Conservation (phyloP, 1,284 basidiomycete genomes). For the Vanrija humicola region DNA sequence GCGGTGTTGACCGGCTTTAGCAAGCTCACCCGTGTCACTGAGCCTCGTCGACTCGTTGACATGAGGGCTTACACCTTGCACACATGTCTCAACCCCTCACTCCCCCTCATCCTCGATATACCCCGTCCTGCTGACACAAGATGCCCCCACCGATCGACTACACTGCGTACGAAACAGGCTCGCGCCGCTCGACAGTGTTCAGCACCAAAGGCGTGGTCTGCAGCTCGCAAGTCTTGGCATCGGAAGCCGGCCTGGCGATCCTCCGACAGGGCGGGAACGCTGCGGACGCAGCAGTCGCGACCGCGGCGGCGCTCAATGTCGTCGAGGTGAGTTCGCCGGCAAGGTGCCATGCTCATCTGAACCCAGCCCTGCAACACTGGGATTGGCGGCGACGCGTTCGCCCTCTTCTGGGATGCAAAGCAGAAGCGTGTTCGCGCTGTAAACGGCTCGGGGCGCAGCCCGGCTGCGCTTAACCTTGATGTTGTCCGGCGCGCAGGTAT, state of each 20-base stretch:
- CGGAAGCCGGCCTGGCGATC: constrained; percentile 74
- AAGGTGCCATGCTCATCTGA: background rate
- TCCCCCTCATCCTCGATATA: no score
- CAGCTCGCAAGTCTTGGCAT: constrained; percentile 81
- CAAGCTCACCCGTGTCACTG: no score
- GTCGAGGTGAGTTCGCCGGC: constrained; percentile 58
- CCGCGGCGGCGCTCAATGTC: constrained; percentile 79
- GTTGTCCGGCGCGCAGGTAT: constrained; percentile 68
- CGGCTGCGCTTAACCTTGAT: constrained; percentile 71
- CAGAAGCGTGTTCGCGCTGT: constrained; percentile 64
- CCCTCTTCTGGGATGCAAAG: constrained; percentile 81
- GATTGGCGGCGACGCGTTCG: constrained; percentile 68
- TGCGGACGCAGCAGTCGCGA: constrained; percentile 73
- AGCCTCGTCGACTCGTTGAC: no score
- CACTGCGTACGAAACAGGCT: constrained; percentile 1
- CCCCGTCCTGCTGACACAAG: no score
- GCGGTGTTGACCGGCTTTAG: no score
- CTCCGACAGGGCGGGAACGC: constrained; percentile 79
- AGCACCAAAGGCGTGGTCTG: constrained; percentile 71
- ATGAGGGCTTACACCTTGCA: no score
- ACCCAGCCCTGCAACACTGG: constrained; percentile 11
- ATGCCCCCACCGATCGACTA: no score
- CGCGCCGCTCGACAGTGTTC: constrained; percentile 27
- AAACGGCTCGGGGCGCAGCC: constrained; percentile 67
- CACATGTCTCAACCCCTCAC: no score